These are phyloP conservation scores for Fusarium liriodendri DNA, from an alignment of 2,329 filamentous ascomycete species.

Conservation along the genomic window DNA sequence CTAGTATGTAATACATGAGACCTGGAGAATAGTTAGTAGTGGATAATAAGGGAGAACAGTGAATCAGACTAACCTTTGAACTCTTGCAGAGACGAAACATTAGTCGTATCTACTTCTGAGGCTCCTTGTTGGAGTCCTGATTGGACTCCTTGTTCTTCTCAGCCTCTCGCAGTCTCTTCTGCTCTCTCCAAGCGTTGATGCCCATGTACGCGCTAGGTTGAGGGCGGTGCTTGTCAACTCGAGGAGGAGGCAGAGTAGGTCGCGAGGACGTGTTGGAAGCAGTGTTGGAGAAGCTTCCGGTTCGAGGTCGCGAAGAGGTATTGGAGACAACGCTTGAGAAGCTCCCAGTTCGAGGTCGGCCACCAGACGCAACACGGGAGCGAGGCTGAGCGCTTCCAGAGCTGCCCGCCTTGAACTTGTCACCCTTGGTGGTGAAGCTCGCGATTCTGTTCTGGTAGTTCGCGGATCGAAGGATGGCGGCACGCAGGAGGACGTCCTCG, in stretches of 20 bases:
- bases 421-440: conserved; percentile 32
- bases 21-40: background rate
- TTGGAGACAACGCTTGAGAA: background rate
- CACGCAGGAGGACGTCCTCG: conserved; percentile 44
- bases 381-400: background rate
- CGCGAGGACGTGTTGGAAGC: background rate
- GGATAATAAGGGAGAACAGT: fast-evolving
- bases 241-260: background rate
- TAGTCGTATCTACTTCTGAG: background rate
- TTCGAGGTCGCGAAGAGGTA: background rate
- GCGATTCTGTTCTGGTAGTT: conserved; percentile 28
- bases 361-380: background rate
- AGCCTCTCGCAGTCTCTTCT: background rate
- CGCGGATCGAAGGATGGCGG: conserved; percentile 45
- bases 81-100: no score
- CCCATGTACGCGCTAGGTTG: conserved; percentile 36
- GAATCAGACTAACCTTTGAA: background rate
- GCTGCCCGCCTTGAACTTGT: background rate
- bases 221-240: conserved; percentile 13
- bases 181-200: conserved; percentile 42
- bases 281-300: background rate
- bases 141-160: background rate
- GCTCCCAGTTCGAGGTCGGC: background rate
- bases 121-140: background rate
- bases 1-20: background rate